These are phyloP conservation scores for Phytophthora rubi DNA, from an alignment of 352 stramenopile genomes.

Conservation along the genomic window DNA sequence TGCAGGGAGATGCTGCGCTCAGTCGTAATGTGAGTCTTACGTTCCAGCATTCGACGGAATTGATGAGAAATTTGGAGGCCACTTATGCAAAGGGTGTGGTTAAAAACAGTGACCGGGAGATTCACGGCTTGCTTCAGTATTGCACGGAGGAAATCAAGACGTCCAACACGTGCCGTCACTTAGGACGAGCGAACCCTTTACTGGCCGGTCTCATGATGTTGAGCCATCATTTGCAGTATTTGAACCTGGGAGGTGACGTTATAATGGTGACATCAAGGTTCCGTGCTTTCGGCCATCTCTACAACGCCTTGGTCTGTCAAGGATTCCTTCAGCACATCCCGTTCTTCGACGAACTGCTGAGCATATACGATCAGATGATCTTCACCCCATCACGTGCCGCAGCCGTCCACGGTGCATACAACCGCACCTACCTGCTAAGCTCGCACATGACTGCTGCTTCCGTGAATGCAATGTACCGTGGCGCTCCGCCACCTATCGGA, in stretches of 20 bases:
- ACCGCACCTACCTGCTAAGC: slow-evolving; percentile 30
- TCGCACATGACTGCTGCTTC: slow-evolving; percentile 24
- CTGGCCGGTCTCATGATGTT: slow-evolving; percentile 38
- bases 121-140: slow-evolving; percentile 13
- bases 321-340: slow-evolving; percentile 27
- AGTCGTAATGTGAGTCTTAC: slow-evolving; percentile 30
- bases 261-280: slow-evolving; percentile 33
- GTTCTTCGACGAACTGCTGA: slow-evolving; percentile 38
- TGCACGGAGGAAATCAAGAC: slow-evolving; percentile 16
- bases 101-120: slow-evolving; percentile 11
- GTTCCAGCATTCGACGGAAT: slow-evolving; percentile 30
- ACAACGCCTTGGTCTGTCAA: slow-evolving; percentile 35
- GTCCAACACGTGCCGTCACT: not conserved
- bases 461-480: slow-evolving; percentile 34
- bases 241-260: slow-evolving; percentile 27
- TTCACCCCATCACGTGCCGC: slow-evolving; percentile 38
- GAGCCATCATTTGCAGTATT: slow-evolving; percentile 35
- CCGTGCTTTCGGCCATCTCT: slow-evolving; percentile 42
- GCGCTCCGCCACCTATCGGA: not conserved
- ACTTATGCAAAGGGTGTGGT: slow-evolving; percentile 29
- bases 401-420: slow-evolving; percentile 27
- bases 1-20: slow-evolving; percentile 33
- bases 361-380: slow-evolving; percentile 25
- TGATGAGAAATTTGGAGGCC: slow-evolving; percentile 23
- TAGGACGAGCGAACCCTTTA: slow-evolving; percentile 37